Conservation (phyloP, 2,329 filamentous ascomycete genomes). For the Aspergillus thermomutatus region DNA sequence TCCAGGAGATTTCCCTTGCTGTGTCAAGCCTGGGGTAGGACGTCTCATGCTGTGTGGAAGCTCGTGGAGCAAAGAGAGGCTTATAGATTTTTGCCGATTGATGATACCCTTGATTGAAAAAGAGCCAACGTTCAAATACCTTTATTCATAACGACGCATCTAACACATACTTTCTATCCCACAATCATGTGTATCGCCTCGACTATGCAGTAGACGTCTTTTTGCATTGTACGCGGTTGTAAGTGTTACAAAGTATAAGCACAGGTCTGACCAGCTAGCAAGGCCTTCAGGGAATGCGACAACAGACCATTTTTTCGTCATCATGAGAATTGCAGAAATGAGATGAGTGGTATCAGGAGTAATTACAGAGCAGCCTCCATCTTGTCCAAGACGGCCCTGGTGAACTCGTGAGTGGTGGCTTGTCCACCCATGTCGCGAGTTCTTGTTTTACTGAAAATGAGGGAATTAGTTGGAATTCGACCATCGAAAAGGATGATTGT, state of each 20-base stretch:
- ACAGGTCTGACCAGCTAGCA: constrained; percentile 11
- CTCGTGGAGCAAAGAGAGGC: neutral
- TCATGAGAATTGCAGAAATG: constrained; percentile 22
- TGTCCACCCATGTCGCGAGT: constrained; percentile 96
- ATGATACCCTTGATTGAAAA: neutral
- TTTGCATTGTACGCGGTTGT: constrained; percentile 16
- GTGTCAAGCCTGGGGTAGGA: neutral
- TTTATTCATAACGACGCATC: constrained; percentile 12
- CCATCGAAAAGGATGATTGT: neutral
- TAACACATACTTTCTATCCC: constrained; percentile 14
- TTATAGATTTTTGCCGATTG: neutral
- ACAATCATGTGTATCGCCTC: constrained; percentile 8
- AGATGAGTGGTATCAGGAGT: constrained; percentile 12
- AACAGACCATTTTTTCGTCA: constrained; percentile 20
- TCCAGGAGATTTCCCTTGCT: neutral
- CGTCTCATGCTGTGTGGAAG: neutral
- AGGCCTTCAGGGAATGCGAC: constrained; percentile 11
- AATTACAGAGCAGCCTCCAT: constrained; percentile 73
- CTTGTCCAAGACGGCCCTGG: constrained; percentile 86
- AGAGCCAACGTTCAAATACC: neutral
- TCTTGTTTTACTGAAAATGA: constrained; percentile 64
- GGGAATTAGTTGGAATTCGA: constrained; percentile 39
- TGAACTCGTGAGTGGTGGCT: constrained; percentile 90
- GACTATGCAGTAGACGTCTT: constrained; percentile 22
- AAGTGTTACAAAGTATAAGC: constrained; percentile 29